Conservation (phyloP, 2,329 filamentous ascomycete species). For the Ascochyta koolunga region DNA sequence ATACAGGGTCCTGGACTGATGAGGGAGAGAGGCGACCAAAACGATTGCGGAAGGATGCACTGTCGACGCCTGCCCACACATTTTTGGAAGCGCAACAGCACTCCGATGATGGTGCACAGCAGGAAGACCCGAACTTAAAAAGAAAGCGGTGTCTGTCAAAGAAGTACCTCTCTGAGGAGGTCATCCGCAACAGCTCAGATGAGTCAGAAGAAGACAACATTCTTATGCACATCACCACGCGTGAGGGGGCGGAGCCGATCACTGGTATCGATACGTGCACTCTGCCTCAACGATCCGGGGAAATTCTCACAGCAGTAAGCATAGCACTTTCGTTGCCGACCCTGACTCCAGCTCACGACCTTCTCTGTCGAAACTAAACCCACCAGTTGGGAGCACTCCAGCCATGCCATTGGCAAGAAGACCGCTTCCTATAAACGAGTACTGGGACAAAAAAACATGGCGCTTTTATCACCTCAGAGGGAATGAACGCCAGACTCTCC, state of each 20-base stretch:
- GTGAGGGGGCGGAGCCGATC: no score
- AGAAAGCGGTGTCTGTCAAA: neutral
- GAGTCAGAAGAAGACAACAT: neutral
- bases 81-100: neutral
- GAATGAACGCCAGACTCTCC: neutral
- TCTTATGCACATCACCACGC: neutral
- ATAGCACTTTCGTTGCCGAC: neutral
- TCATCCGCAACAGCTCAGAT: constrained; percentile 5
- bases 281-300: neutral
- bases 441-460: constrained; percentile 6
- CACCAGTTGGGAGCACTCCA: neutral
- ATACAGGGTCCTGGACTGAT: neutral
- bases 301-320: neutral
- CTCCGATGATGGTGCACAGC: neutral
- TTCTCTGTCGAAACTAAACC: neutral
- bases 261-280: neutral
- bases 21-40: neutral
- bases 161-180: neutral
- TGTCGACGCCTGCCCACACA: neutral
- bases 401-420: neutral
- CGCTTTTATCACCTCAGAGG: neutral
- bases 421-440: neutral
- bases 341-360: neutral
- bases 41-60: neutral
- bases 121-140: neutral